Evolutionary conservation across 2,329 filamentous ascomycete genomes (phyloP), one percentile per base, ranked within the genome.

Genomic region (Cytospora chrysosperma): DNA sequence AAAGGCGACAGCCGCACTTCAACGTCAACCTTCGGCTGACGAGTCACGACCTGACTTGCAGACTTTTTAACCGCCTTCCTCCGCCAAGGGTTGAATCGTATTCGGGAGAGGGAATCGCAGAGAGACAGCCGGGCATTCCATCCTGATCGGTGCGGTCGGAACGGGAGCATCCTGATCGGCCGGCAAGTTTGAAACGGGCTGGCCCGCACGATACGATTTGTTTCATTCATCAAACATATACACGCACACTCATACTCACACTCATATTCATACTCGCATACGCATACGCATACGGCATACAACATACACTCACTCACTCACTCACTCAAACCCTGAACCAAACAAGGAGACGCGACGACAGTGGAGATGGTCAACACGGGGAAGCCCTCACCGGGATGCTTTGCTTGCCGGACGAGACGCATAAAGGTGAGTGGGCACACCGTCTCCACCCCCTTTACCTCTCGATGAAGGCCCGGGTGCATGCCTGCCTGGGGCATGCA

Each of bases 341-440:
- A 10, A 32, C 30, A 10, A 32, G 30, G 30, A 32, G 30, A 32
- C 12, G n/a, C 19, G 9, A 30, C 47, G 49, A 32, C 61, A 28
- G 17, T 17, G 28, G 60, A 24, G 27, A 66, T 66, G 65, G 65
- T 66, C 51, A 66, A 66, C 56, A 66, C 65, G 2, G 65, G 65
- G 21, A 66, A 66, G 53, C 65, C 65, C 21, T 66, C 65, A 19
- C 65, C 65, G 26, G 65, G 65, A 26, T 66, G 65, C 47, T 65
- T 65, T 59, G 62, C 65, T 27, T 66, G 65, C 51, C 63, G 65
- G 43, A 54, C 59, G 12, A 54, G 65, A 40, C 59, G 65, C 28
- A 66, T 66, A 54, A 66, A 66, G 56, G 65, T 66, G 43, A 62
- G 65, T 24, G 30, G 17, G 40, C 27, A n/a, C 17, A n/a, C 1